Evolutionary conservation across 2,329 filamentous ascomycete genomes (phyloP).

Genomic region (Chrysoporthe cubensis): DNA sequence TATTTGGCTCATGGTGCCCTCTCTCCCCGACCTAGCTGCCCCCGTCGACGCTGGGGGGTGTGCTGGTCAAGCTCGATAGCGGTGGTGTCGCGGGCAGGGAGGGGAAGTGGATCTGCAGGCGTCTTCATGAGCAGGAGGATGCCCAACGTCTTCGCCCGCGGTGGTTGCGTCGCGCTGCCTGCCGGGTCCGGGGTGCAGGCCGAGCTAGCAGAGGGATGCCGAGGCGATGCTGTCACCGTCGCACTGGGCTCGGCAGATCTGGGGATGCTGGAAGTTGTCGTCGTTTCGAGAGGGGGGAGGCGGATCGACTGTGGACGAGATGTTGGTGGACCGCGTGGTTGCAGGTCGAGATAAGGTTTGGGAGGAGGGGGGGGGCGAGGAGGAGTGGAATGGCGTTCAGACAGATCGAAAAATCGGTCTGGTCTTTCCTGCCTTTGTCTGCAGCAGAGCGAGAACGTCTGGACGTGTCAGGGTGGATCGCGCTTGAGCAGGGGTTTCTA

Average conservation of each 20-base stretch:
- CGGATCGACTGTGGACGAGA: neutral
- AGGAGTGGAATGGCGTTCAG: neutral
- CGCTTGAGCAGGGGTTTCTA: constrained; percentile 6
- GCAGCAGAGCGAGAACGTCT: constrained; percentile 5
- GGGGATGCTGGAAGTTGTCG: neutral
- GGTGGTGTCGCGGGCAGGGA: neutral
- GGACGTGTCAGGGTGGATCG: constrained; percentile 12
- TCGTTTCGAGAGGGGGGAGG: neutral
- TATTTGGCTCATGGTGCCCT: constrained; percentile 68
- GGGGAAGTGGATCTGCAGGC: neutral
- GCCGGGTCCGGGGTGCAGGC: neutral
- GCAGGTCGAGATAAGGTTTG: constrained; percentile 18
- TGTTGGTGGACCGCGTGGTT: constrained; percentile 2
- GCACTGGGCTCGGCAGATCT: neutral
- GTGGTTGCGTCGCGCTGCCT: constrained; percentile 7
- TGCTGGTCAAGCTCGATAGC: constrained; percentile 4
- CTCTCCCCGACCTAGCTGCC: constrained; percentile 15
- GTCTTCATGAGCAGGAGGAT: constrained; percentile 2
- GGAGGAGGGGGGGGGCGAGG: neutral
- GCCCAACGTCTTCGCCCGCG: constrained; percentile 13
- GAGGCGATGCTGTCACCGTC: neutral
- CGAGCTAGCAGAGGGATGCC: neutral
- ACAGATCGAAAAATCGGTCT: constrained; percentile 9
- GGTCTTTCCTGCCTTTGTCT: constrained; percentile 6
- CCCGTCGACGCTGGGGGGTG: constrained; percentile 9